A percentile compares a stretch with the other conserved stretches of the same genome.
Conservation (phyloP, 768 basidiomycete species). For the Cystobasidium ongulense region DNA sequence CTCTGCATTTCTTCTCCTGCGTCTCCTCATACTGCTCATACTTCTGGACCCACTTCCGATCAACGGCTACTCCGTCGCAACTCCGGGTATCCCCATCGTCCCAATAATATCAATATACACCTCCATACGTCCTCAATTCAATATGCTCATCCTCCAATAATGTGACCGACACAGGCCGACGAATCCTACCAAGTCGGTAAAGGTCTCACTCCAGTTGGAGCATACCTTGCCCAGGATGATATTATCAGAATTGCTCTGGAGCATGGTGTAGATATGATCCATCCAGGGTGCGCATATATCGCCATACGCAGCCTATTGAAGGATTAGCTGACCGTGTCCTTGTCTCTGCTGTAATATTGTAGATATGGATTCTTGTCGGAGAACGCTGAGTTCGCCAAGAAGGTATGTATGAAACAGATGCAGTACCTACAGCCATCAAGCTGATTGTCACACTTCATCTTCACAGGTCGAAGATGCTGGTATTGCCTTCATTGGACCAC, state of each 20-base stretch:
- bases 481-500: constrained; percentile 89
- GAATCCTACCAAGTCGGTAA: constrained; percentile 98
- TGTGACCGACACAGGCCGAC: constrained; percentile 59
- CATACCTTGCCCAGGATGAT: constrained; percentile 94
- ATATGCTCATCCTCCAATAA: not conserved
- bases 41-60: not conserved
- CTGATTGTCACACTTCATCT: not conserved
- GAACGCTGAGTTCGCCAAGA: constrained; percentile 91
- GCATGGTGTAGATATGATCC: constrained; percentile 99
- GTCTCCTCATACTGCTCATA: not conserved
- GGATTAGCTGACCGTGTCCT: too few relatives aligned
- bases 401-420: constrained; percentile 45
- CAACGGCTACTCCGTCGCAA: not conserved
- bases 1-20: not conserved
- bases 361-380: constrained; percentile 98
- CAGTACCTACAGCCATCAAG: not conserved
- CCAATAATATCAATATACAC: not conserved
- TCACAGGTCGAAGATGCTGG: constrained; percentile 79
- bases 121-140: not conserved
- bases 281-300: constrained; percentile 49
- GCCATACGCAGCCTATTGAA: too few relatives aligned
- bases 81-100: not conserved
- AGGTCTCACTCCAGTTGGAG: constrained; percentile 88
- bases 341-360: not conserved
- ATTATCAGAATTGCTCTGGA: constrained; percentile 74